Evolutionary conservation across 2,329 filamentous ascomycete genomes (phyloP).

Genomic region (Pseudopyricularia cyperi): DNA sequence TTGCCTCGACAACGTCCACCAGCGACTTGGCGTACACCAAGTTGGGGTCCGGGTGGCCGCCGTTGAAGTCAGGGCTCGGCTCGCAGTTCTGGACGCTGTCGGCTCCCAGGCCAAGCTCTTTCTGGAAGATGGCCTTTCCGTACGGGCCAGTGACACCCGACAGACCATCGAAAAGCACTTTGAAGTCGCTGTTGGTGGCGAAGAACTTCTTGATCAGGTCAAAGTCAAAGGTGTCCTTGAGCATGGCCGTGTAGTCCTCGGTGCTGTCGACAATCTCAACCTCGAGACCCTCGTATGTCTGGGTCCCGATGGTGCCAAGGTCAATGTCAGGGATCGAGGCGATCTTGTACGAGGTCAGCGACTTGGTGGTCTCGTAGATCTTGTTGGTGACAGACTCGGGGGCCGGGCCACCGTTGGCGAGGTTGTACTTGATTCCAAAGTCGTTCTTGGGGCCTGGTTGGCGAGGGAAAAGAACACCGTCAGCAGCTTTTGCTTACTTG

Average conservation of each 20-base stretch:
- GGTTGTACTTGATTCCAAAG: constrained; percentile 99
- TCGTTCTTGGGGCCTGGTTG: constrained; percentile 71
- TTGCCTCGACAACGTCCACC: constrained; percentile 85
- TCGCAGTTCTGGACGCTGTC: constrained; percentile 75
- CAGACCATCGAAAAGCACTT: constrained; percentile 90
- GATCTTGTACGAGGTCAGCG: constrained; percentile 83
- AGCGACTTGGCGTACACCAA: constrained; percentile 92
- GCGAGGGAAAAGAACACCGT: neutral
- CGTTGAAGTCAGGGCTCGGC: constrained; percentile 88
- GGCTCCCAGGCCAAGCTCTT: constrained; percentile 72
- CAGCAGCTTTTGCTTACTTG: neutral
- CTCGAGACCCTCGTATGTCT: constrained; percentile 75
- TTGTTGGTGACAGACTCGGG: constrained; percentile 97
- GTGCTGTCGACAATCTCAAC: constrained; percentile 93
- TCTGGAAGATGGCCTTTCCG: constrained; percentile 85
- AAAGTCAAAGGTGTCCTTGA: constrained; percentile 99
- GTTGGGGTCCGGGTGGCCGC: constrained; percentile 95
- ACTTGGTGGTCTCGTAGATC: constrained; percentile 88
- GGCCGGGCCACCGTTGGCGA: constrained; percentile 88
- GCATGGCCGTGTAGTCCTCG: constrained; percentile 82
- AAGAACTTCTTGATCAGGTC: constrained; percentile 92
- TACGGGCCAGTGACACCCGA: constrained; percentile 94
- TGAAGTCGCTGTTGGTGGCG: constrained; percentile 76
- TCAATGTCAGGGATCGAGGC: constrained; percentile 78
- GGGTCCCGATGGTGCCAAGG: constrained; percentile 66